These are phyloP conservation scores for Echinosophora koreensis DNA, from an alignment of 306 rosid genomes.

Conservation along the genomic window DNA sequence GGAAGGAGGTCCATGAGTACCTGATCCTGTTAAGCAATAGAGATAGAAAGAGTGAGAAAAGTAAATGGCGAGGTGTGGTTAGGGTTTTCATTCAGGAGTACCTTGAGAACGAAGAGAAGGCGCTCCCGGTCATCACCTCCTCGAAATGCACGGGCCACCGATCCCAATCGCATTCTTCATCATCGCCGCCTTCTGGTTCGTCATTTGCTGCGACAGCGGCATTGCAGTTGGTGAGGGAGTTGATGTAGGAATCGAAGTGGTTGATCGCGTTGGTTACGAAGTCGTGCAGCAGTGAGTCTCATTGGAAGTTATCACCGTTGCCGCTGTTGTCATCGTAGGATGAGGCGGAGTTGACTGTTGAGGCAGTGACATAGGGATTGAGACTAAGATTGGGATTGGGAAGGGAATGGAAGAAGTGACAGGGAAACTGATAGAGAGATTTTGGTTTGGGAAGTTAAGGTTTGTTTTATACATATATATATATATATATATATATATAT, in stretches of 20 bases:
- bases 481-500: too few species aligned
- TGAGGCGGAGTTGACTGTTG: conserved; percentile 56
- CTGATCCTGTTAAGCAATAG: too few species aligned
- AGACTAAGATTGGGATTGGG: too few species aligned
- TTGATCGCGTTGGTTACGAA: conserved; percentile 56
- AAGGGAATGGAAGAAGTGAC: conserved; percentile 15
- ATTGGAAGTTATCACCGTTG: conserved; percentile 54
- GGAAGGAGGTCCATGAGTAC: too few species aligned
- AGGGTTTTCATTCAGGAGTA: too few species aligned
- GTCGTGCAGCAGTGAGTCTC: conserved; percentile 68
- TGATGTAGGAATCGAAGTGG: conserved; percentile 68
- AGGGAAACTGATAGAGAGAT: conserved; percentile 52
- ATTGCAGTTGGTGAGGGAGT: conserved; percentile 30
- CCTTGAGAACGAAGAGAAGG: conserved; percentile 78
- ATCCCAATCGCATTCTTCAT: conserved; percentile 84
- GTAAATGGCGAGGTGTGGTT: too few species aligned
- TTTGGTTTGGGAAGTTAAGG: conserved; percentile 64
- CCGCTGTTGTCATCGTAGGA: conserved; percentile 44
- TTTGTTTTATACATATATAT: too few species aligned
- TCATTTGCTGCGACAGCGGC: conserved; percentile 3
- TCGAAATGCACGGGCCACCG: conserved; percentile 89
- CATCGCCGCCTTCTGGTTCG: neutral
- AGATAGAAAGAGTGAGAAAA: too few species aligned
- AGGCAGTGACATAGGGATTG: conserved; percentile 61
- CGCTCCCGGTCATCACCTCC: conserved; percentile 87